Evolutionary conservation across 208 protist species (phyloP), one percentile per base, ranked within the genome.

Genomic region (Wallacemonas sp.): DNA sequence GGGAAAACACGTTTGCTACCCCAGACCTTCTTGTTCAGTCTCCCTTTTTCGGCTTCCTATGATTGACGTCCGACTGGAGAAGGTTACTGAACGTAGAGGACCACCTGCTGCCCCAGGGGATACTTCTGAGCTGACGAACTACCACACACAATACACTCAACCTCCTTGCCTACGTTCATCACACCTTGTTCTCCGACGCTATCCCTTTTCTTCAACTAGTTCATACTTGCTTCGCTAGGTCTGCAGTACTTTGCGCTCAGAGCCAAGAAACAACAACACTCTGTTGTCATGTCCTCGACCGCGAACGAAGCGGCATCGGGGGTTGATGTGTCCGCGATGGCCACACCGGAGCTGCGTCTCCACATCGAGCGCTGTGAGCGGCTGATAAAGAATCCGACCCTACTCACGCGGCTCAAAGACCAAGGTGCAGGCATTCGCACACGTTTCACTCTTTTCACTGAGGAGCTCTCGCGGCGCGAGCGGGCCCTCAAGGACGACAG

Each of bases 301-400:
- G 12, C 52, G 26, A 39, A 59, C 0, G n/a, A n/a, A n/a, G 41
- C 24, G 3, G 50, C 3, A 2, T 71, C 52, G 4, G 63, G 64
- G 15, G 34, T 27, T 2, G 75, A 85, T 24, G 68, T 78, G 29
- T 46, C 59, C 0, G 52, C 53, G 15, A 63, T 92, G 71, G 37
- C 67, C 3, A 58, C 38, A 9, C 36, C 57, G 6, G 79, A 74
- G 59, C 68, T 94, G 26, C 48, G 50, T 15, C 44, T 66, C 4
- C 76, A 91, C 45, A 60, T 91, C 30, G 76, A 84, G 66, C 79
- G 89, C 1, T 94, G 89, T 62, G 74, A 77, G 17, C 83, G 89
- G 5, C 69, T 94, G 9, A 27, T 91, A 22, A 19, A 63, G 17
- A 73, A 90, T 33, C 62, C 78, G 10, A 22, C 68, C 3, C 60